Evolutionary conservation across 345 rosid genomes (phyloP).

Genomic region (Syzygium grande): DNA sequence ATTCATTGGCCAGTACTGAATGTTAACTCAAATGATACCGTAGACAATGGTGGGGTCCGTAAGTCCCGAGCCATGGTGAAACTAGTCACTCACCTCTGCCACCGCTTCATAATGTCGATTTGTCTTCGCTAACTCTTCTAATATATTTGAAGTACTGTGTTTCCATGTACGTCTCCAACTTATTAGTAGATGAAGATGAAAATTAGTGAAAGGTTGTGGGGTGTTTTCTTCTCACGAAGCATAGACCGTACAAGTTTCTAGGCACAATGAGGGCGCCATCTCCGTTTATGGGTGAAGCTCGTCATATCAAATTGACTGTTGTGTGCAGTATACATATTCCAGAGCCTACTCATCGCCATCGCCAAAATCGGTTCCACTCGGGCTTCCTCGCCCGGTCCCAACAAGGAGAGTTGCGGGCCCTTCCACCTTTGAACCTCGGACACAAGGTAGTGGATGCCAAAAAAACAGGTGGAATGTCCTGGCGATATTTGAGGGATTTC

Average conservation of each 20-base stretch:
- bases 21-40: not conserved
- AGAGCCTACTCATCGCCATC: not conserved
- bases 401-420: not conserved
- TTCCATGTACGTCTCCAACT: not conserved
- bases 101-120: not conserved
- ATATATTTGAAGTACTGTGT: rapidly evolving
- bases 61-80: not conserved
- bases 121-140: not conserved
- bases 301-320: not conserved
- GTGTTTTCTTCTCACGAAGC: not conserved
- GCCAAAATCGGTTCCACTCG: not conserved
- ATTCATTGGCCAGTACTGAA: not conserved
- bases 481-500: not conserved
- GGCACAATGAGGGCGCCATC: not conserved
- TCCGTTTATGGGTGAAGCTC: not conserved
- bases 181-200: not conserved
- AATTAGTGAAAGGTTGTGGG: not conserved
- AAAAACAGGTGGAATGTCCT: not conserved
- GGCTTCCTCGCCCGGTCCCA: not conserved
- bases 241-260: not conserved
- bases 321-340: not conserved
- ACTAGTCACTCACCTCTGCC: not conserved
- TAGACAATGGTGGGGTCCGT: not conserved
- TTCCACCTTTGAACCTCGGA: not conserved
- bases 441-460: not conserved